Evolutionary conservation across 177 flowering plant species (phyloP).

Genomic region (Vitis hybrid): DNA sequence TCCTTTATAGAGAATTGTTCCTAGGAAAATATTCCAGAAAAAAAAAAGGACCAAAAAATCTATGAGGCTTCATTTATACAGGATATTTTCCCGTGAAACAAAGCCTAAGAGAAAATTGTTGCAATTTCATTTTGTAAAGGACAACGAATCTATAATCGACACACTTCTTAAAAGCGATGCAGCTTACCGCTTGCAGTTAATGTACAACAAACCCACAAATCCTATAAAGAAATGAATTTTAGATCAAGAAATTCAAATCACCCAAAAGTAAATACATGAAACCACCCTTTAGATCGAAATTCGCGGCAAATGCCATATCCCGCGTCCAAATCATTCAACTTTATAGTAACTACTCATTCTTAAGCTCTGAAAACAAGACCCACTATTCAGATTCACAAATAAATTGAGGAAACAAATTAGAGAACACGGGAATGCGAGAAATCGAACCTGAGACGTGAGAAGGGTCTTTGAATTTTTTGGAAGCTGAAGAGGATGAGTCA

Average conservation of each 20-base stretch:
- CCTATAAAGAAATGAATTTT: background rate
- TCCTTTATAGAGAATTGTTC: too few relatives aligned
- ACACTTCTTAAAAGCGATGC: background rate
- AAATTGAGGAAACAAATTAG: background rate
- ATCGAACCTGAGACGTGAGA: constrained; percentile 72
- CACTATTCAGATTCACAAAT: background rate
- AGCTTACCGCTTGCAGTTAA: background rate
- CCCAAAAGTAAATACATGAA: background rate
- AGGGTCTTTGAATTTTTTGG: constrained; percentile 72
- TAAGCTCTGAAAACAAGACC: background rate
- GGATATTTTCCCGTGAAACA: too few relatives aligned
- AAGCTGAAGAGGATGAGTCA: constrained; percentile 34
- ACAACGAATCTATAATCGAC: background rate
- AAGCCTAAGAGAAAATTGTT: too few relatives aligned
- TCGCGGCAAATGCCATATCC: background rate
- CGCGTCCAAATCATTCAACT: too few relatives aligned
- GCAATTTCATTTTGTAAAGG: too few relatives aligned
- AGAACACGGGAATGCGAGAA: background rate
- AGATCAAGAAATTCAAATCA: background rate
- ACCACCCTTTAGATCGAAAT: background rate
- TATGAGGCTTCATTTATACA: too few relatives aligned
- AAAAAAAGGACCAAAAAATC: background rate
- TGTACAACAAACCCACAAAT: background rate
- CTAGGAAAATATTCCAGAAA: background rate
- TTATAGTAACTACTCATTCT: background rate